Base-by-base conservation (phyloP, 1,139 yeast genomes). In the Protomyces inundatus region DNA sequence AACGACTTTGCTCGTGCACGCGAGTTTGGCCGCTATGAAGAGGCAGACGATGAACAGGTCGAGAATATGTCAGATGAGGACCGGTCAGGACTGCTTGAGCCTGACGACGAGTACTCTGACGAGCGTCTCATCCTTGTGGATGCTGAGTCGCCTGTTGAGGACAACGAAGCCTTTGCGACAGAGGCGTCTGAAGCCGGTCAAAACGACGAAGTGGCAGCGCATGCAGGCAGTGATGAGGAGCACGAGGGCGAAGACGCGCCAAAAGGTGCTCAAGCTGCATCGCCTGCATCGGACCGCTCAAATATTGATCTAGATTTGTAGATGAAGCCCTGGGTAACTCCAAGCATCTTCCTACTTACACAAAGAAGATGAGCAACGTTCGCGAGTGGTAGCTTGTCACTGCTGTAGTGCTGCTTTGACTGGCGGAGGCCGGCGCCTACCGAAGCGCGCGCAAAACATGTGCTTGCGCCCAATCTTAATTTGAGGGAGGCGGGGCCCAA, bases 1-100 rank as follows among this genome's bases (percentile, higher is more conserved):
- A 55, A 55, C 10, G 62, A 52, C 46, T 58, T 52, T 37, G 34
- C 54, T n/a, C 55, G 62, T 14, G 42, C 62, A 7, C 51, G 62
- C 23, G 42, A 55, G 14, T 58, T 51, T 23, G 56, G 52, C 33
- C 56, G 50, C 16, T 58, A 52, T 23, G 62, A 58, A 14, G 42
- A 52, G 16, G 45, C 62, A 16, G 51, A 58, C 45, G 62, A 58
- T 34, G 62, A 58, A 14, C 62, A 58, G 30, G 62, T 58, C 6
- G 62, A 58, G 45, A 42, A 42, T 10, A 42, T 42, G 48, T 42
- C 48, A 6, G 48, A 42, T 16, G 48, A 42, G 32, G 48, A 16
- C 16, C 32, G 16, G 7, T 14, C 7, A 2, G 48, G 10, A 9
- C 9, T 14, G 6, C 9, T 42, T 10, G 48, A 42, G 48, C 48